These are phyloP conservation scores for Glonium stellatum DNA, from an alignment of 495 filamentous ascomycete species.

Conservation along the genomic window DNA sequence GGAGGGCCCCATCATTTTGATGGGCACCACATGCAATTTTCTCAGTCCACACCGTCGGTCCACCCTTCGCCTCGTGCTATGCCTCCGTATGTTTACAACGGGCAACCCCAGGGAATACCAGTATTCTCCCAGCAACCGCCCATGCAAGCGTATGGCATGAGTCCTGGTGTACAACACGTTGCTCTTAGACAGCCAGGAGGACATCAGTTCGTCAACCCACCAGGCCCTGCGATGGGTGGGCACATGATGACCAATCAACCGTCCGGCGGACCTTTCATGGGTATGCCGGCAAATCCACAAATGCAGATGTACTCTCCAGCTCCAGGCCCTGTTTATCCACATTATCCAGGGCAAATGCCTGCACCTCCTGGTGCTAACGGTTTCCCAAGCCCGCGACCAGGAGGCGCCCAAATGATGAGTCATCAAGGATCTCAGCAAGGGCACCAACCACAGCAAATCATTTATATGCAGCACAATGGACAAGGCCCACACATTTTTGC, in stretches of 20 bases:
- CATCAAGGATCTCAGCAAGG: constrained; percentile 45
- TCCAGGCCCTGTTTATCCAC: constrained; percentile 59
- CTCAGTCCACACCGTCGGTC: constrained; percentile 57
- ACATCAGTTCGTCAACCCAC: constrained; percentile 58
- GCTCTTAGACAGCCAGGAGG: constrained; percentile 39
- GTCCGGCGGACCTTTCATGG: constrained; percentile 38
- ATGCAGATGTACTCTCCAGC: constrained; percentile 70
- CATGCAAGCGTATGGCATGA: constrained; percentile 63
- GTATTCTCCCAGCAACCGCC: constrained; percentile 47
- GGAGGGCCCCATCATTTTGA: constrained; percentile 61
- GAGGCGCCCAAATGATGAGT: constrained; percentile 76
- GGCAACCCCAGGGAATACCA: constrained; percentile 30
- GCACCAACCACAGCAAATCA: constrained; percentile 29
- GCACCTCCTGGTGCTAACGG: constrained; percentile 57
- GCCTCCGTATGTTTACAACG: constrained; percentile 61
- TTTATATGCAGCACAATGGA: constrained; percentile 23
- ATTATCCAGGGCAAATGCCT: constrained; percentile 50
- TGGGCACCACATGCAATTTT: constrained; percentile 80
- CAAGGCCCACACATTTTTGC: constrained; percentile 23
- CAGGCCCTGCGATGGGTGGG: constrained; percentile 56
- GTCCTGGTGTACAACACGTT: constrained; percentile 39
- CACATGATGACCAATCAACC: constrained; percentile 76
- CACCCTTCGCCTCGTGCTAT: constrained; percentile 72
- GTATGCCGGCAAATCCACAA: constrained; percentile 49
- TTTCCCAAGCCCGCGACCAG: constrained; percentile 75